These are phyloP conservation scores for Prinsepia uniflora DNA, from an alignment of 306 rosid species.

Conservation along the genomic window DNA sequence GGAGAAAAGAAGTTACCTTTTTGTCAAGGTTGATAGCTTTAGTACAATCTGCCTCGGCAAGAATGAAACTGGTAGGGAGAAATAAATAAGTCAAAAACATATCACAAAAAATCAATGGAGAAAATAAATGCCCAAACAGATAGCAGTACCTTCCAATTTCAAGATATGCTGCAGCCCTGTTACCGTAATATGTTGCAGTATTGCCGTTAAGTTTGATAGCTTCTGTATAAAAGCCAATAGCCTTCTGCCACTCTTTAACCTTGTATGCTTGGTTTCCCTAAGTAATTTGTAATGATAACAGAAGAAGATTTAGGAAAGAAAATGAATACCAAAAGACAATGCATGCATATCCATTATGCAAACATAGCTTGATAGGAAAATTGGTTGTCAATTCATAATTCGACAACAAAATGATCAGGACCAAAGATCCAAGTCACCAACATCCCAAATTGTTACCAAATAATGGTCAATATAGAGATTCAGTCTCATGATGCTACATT, in stretches of 20 bases:
- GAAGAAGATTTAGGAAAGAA: background rate
- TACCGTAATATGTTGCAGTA: slow-evolving; percentile 84
- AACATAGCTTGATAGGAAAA: slow-evolving; percentile 2
- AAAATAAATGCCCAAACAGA: slow-evolving; percentile 12
- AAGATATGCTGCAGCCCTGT: slow-evolving; percentile 89
- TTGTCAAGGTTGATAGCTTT: slow-evolving; percentile 80
- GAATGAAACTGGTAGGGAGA: slow-evolving; percentile 50
- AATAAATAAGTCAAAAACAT: slow-evolving; percentile 31
- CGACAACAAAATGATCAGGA: background rate
- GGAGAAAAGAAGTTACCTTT: slow-evolving; percentile 50
- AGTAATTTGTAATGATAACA: slow-evolving; percentile 9
- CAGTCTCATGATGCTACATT: background rate
- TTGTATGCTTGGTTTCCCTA: slow-evolving; percentile 95
- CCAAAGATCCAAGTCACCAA: background rate
- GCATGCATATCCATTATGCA: slow-evolving; percentile 5
- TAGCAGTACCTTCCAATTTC: slow-evolving; percentile 67
- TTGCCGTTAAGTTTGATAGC: slow-evolving; percentile 79
- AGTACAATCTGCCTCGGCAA: slow-evolving; percentile 86
- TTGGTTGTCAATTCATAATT: background rate
- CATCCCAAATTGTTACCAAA: background rate
- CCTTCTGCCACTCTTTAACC: slow-evolving; percentile 90
- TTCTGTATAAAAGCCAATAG: slow-evolving; percentile 77
- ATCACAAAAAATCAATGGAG: slow-evolving; percentile 18
- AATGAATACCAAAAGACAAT: background rate
- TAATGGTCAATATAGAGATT: background rate